phyloP scores from a whole-genome alignment of 1,284 basidiomycete species.

The Cryptococcus sp. region DNA sequence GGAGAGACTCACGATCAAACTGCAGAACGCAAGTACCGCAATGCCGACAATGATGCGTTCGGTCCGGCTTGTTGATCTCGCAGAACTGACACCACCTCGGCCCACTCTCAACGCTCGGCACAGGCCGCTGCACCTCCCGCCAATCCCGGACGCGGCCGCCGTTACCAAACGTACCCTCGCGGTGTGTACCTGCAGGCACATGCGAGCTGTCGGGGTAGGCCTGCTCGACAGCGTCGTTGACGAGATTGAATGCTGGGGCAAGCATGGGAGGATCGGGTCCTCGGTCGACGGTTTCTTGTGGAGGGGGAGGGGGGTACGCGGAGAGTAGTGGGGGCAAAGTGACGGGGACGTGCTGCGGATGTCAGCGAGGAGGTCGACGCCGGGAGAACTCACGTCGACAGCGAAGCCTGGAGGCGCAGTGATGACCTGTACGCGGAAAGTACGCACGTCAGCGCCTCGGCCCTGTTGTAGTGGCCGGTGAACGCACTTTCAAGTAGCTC shows the following conservation, averaged over 20 bases:
- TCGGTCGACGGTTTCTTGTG: not conserved
- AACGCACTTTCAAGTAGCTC: slow-evolving; percentile 63
- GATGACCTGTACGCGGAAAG: slow-evolving; percentile 52
- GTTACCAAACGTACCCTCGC: slow-evolving; percentile 5
- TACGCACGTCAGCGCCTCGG: not conserved
- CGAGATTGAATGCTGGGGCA: slow-evolving; percentile 23
- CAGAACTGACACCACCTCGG: slow-evolving; percentile 45
- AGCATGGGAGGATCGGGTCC: slow-evolving; percentile 27
- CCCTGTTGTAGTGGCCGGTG: not conserved
- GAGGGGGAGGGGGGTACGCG: slow-evolving; percentile 1
- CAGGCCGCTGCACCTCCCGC: slow-evolving; percentile 28
- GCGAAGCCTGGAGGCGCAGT: slow-evolving; percentile 67
- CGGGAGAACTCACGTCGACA: slow-evolving; percentile 55
- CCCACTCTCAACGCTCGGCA: slow-evolving; percentile 19
- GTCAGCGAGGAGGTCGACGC: not conserved
- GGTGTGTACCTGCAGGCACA: too few relatives aligned
- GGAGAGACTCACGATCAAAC: slow-evolving; percentile 37
- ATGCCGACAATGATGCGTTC: slow-evolving; percentile 50
- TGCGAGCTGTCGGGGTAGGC: not conserved
- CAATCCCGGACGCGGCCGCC: slow-evolving; percentile 15
- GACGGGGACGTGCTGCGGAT: slow-evolving; percentile 41
- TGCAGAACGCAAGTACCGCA: slow-evolving; percentile 47
- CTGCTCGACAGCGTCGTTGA: slow-evolving; percentile 3
- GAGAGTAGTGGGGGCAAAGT: slow-evolving; percentile 30
- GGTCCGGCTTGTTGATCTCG: slow-evolving; percentile 45